phyloP scores from a whole-genome alignment of 1,284 basidiomycete genomes.

The Austroboletus niveus region DNA sequence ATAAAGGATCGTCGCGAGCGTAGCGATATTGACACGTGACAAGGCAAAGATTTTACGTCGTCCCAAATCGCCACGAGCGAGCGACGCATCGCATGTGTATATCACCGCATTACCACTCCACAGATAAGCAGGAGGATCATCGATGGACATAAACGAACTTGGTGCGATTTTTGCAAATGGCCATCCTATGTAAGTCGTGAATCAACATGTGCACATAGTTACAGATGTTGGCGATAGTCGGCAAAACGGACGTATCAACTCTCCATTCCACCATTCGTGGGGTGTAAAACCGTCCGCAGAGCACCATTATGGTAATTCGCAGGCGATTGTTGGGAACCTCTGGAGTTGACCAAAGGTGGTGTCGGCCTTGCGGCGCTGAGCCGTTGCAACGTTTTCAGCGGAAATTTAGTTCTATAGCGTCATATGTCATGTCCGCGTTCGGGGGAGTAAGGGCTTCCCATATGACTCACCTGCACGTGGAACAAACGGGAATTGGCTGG shows the following conservation, averaged over 20 bases:
- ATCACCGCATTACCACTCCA: conserved; percentile 51
- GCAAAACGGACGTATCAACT: conserved; percentile 3
- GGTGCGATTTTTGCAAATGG: neutral
- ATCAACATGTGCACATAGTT: neutral
- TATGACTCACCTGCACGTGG: conserved; percentile 77
- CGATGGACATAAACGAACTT: neutral
- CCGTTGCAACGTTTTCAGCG: conserved; percentile 82
- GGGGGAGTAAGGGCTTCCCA: neutral
- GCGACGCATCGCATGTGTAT: conserved; percentile 40
- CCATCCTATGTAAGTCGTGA: no score
- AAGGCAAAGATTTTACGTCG: conserved; percentile 48
- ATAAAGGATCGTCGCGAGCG: neutral
- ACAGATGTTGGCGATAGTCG: neutral
- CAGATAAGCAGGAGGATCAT: conserved; percentile 2
- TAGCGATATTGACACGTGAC: conserved; percentile 23
- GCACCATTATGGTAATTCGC: conserved; percentile 29
- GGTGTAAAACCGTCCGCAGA: conserved; percentile 12
- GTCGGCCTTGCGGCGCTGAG: conserved; percentile 59
- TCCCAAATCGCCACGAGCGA: conserved; percentile 26
- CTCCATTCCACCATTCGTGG: conserved; percentile 20
- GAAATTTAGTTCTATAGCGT: conserved; percentile 80
- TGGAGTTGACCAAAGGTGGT: conserved; percentile 23
- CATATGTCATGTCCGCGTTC: conserved; percentile 1
- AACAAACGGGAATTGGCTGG: conserved; percentile 88
- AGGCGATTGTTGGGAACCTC: conserved; percentile 23